Base-by-base conservation (phyloP, 202 grass and related monocot species). In the Cymbopogon flexuosus region DNA sequence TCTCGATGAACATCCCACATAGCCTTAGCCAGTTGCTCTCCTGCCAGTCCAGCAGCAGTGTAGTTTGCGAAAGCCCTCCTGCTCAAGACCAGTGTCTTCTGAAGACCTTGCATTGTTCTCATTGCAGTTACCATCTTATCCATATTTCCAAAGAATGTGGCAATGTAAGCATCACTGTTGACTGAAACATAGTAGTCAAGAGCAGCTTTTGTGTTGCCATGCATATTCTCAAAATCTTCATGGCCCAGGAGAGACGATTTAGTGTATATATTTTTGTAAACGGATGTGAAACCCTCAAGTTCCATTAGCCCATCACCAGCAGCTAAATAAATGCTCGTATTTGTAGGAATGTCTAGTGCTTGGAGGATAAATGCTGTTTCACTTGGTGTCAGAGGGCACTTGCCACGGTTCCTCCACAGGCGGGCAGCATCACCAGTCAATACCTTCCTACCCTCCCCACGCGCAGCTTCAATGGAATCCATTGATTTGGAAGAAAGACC, bases 91-190 rank as follows among this genome's bases (percentile, higher is more conserved):
- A 99, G 72, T 19, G 96, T 96, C 81, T 90, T 96, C 60, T 85
- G 71, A 13, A 85, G 76, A 43, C 87, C 92, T 69, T 96, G 90
- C 71, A 84, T 73, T 83, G 90, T 83, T 85, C 96, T 91, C 92
- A 99, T 91, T 35, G 89, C 90, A 41, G 85, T 81, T 47, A 99
- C 92, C 87, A 99, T 96, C 89, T 99, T 99, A 79, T 99, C 96
- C 96, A 96, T 99, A 78, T 99, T 99, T 34, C 92, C 96, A 87
- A 99, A 99, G 84, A 88, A 96, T 40, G 90, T 96, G 37, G 96
- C 82, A 30, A 96, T 65, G 60, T 93, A 96, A 35, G 90, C 87
- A 36, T 96, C 92, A n/a, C 92, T 90, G 39, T 93, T 91, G 74
- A 99, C 87, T 41, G 96, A 99, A 90, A 96, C 87, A 76, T 93